A percentile compares a stretch with the other conserved stretches of the same genome.
Conservation (phyloP, 208 protist species). For the Crithidia mellificae region DNA sequence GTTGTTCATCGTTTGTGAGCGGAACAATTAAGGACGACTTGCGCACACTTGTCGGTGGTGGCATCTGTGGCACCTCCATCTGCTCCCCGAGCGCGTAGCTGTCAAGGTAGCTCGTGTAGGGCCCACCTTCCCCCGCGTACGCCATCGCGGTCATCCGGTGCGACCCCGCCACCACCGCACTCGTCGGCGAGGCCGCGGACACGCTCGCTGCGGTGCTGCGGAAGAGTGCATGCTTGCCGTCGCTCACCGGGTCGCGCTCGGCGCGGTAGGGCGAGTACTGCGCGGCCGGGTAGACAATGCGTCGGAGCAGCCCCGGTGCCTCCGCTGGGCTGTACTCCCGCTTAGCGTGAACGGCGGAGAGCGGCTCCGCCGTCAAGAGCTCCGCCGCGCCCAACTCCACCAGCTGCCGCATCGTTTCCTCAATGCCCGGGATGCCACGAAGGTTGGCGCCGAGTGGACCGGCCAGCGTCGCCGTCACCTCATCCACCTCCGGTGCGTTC, state of each 20-base stretch:
- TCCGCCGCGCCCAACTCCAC: constrained; percentile 71
- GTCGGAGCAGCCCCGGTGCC: constrained; percentile 51
- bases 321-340: constrained; percentile 52
- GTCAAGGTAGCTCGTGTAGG: constrained; percentile 36
- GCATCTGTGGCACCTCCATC: neutral
- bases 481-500: constrained; percentile 12
- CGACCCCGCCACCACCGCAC: neutral
- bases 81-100: constrained; percentile 18
- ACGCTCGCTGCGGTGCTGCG: neutral
- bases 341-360: constrained; percentile 17
- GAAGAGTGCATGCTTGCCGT: constrained; percentile 16
- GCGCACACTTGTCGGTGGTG: neutral
- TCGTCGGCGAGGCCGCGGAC: constrained; percentile 15
- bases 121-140: constrained; percentile 18
- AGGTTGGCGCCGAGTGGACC: constrained; percentile 4
- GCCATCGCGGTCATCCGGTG: neutral
- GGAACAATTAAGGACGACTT: constrained; percentile 12
- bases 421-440: constrained; percentile 25
- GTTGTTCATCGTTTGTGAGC: constrained; percentile 28
- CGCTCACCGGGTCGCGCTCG: constrained; percentile 57
- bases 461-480: constrained; percentile 7
- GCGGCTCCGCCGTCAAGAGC: constrained; percentile 51
- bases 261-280: constrained; percentile 75
- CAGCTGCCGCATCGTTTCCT: constrained; percentile 51
- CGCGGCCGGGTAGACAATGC: constrained; percentile 60